Evolutionary conservation across 2,329 filamentous ascomycete species (phyloP), one percentile per base, ranked within the genome.

Genomic region (Fusarium mangiferae): DNA sequence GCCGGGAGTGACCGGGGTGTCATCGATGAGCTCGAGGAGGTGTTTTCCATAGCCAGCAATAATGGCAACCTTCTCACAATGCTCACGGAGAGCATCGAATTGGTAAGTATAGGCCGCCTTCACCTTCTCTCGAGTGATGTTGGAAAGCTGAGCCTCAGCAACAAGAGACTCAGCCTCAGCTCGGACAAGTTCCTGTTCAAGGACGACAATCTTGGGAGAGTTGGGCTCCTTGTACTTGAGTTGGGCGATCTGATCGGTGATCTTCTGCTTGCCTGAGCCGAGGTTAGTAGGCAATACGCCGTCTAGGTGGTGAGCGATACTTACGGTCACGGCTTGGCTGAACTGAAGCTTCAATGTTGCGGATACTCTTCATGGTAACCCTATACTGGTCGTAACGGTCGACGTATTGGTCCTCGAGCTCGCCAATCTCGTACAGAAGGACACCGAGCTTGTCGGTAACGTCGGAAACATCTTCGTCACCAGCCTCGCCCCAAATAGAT

Each of bases 181-280:
- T 79, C 96, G 95, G 78, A 99, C 96, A 67, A 99, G 93, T 85
- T 99, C 96, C 85, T 99, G 96, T 86, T 99, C 96, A 62, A 99
- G 92, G 45, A 99, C 95, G 66, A 98, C 95, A 78, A 99, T 98
- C 86, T 95, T 96, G 74, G 96, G 95, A 41, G 95, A 98, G 87
- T 97, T 98, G 77, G 96, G 96, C 84, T 99, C 96, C 88, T 99
- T 99, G 91, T 98, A 99, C 85, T 99, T 99, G 79, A 99, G 90
- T 84, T 98, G 96, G 57, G 96, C 96, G 79, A 99, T 99, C 82
- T 98, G 94, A 82, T 99, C 96, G 79, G 94, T 98, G 81, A 99
- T 98, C 87, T 98, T 99, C 84, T 98, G 96, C 88, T 99, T 99
- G 84, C 94, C 94, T 97, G 77, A 63, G 24, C 22, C 4, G 10